These are phyloP conservation scores for Pseudogymnoascus sp. DNA, from an alignment of 2,329 filamentous ascomycete species.

Conservation along the genomic window DNA sequence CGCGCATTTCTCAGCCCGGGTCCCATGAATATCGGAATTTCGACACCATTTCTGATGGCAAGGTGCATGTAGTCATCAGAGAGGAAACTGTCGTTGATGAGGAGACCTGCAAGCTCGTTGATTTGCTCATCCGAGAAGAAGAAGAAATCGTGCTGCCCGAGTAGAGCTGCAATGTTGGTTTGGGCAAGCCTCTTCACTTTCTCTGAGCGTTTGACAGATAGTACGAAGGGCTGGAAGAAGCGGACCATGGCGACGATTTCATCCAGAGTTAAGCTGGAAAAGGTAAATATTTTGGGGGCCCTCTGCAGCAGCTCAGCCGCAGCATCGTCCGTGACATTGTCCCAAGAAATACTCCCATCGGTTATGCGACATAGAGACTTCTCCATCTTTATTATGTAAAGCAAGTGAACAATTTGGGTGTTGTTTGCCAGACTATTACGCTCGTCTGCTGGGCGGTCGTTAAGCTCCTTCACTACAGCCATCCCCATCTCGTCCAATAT, in stretches of 20 bases:
- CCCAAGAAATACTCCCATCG: neutral
- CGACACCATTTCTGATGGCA: neutral
- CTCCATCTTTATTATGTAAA: neutral
- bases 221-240: neutral
- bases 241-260: neutral
- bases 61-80: neutral
- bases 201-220: neutral
- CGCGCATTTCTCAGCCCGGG: constrained; percentile 3
- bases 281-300: neutral
- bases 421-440: neutral
- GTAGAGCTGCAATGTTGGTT: neutral
- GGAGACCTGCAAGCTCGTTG: constrained; percentile 25
- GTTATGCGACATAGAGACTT: constrained; percentile 3
- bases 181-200: constrained; percentile 2
- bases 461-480: constrained; percentile 19
- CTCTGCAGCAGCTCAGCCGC: neutral
- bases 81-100: neutral
- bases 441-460: constrained; percentile 8
- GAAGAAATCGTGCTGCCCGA: neutral
- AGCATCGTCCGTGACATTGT: neutral
- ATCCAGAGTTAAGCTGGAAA: neutral
- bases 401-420: neutral
- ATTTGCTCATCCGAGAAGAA: constrained; percentile 35
- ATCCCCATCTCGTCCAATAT: constrained; percentile 39
- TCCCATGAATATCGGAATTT: neutral